Evolutionary conservation across 2,329 filamentous ascomycete genomes (phyloP), one percentile per base, ranked within the genome.

Genomic region (Huntiella moniliformis): DNA sequence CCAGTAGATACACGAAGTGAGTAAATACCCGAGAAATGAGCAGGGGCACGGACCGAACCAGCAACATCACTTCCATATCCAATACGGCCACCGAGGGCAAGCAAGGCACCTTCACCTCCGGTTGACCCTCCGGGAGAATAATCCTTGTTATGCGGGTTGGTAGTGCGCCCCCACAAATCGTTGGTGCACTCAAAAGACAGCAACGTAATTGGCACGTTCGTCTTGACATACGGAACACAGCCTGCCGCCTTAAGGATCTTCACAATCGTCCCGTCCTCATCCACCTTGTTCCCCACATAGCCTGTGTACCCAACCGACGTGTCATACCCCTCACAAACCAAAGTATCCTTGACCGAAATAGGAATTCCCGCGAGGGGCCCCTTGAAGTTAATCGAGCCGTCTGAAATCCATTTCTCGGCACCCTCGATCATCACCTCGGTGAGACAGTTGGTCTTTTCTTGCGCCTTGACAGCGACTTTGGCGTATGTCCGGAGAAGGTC

Each of bases 41-140:
- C 88, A 0, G 87, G 88, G 2, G 74, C 79, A 44, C 87, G 73
- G 4, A 95, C 86, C 12, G 82, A 91, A 28, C 88, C 87, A 11
- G 86, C 87, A 12, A 95, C 86, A 60, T 94, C 87, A 41, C 81
- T 87, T 7, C 87, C 88, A 53, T 95, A 80, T 36, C 87, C 87
- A 50, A 95, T 92, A 35, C 86, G 71, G 39, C 84, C 85, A 34
- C 82, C 82, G 41, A 85, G 72, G 1, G 87, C 87, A 3, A 95
- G 66, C 3, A 95, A 65, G 0, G 87, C 86, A 4, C 73, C 73
- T 61, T 95, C 88, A 51, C 82, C 86, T 37, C 82, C 85, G 63
- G 85, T 93, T 1, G 82, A 91, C 13, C 88, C 88, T 16, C 88
- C 88, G 0, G 87, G 85, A 0, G 82, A 86, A 64, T 92, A 94